These are phyloP conservation scores for Neolentinus lepideus DNA, from an alignment of 1,284 basidiomycete species.

Conservation along the genomic window DNA sequence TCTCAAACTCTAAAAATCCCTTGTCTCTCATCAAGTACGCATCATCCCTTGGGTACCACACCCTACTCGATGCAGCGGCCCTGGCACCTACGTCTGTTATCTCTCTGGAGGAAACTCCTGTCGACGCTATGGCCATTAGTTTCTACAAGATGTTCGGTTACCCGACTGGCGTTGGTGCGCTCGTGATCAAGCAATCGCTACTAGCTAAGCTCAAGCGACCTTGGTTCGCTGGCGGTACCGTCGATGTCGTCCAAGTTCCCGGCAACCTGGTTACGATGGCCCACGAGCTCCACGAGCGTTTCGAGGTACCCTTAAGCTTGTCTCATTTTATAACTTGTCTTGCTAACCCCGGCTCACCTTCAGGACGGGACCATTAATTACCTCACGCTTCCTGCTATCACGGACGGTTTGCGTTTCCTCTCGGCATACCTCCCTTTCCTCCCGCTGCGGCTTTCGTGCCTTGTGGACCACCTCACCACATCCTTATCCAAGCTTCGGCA, in stretches of 20 bases:
- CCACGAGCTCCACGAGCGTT: conserved; percentile 57
- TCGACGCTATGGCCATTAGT: conserved; percentile 76
- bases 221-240: conserved; percentile 82
- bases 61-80: conserved; percentile 74
- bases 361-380: conserved; percentile 84
- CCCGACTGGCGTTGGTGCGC: conserved; percentile 78
- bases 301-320: conserved; percentile 48
- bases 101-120: conserved; percentile 54
- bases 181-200: conserved; percentile 68
- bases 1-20: conserved; percentile 61
- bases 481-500: conserved; percentile 51
- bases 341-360: conserved; percentile 2
- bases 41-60: conserved; percentile 60
- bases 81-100: conserved; percentile 65
- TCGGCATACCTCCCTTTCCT: conserved; percentile 72
- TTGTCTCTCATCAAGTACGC: conserved; percentile 50
- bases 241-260: conserved; percentile 76
- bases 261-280: conserved; percentile 58
- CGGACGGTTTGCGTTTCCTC: conserved; percentile 67
- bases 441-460: conserved; percentile 61
- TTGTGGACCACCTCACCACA: conserved; percentile 43
- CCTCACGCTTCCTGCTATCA: conserved; percentile 64
- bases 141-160: conserved; percentile 91
- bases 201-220: conserved; percentile 53
- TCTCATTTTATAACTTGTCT: background rate